Conservation (phyloP, 2,329 filamentous ascomycete genomes). For the Penicillium sp. region DNA sequence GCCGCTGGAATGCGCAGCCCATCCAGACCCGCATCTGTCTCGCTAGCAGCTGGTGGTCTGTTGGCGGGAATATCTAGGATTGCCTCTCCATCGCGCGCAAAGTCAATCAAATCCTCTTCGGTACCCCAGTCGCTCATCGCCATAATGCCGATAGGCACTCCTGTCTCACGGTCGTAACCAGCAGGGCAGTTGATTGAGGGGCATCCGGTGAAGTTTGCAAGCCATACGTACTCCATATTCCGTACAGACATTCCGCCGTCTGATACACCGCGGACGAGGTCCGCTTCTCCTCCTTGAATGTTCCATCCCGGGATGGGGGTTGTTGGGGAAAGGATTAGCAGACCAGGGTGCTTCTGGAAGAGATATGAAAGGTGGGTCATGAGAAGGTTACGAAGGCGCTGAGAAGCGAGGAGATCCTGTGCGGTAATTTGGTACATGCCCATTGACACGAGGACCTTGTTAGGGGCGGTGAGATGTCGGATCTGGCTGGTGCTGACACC, state of each 20-base stretch:
- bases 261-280: slow-evolving; percentile 63
- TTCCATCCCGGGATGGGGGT: slow-evolving; percentile 75
- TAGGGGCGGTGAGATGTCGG: slow-evolving; percentile 62
- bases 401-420: slow-evolving; percentile 70
- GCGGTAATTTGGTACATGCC: slow-evolving; percentile 62
- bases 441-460: slow-evolving; percentile 68
- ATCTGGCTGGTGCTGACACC: slow-evolving; percentile 53
- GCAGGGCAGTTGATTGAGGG: slow-evolving; percentile 74
- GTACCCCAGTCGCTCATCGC: slow-evolving; percentile 57
- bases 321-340: slow-evolving; percentile 78
- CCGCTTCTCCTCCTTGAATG: slow-evolving; percentile 60
- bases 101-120: slow-evolving; percentile 54
- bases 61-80: slow-evolving; percentile 40
- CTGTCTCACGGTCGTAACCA: slow-evolving; percentile 60
- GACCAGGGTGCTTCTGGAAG: slow-evolving; percentile 68
- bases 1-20: slow-evolving; percentile 31
- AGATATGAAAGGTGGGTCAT: slow-evolving; percentile 77
- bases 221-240: slow-evolving; percentile 82
- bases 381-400: slow-evolving; percentile 70
- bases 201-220: slow-evolving; percentile 79
- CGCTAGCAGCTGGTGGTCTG: slow-evolving; percentile 2
- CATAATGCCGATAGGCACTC: slow-evolving; percentile 54
- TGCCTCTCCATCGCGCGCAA: slow-evolving; percentile 53
- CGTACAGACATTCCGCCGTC: slow-evolving; percentile 72
- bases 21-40: slow-evolving; percentile 7